phyloP scores from a whole-genome alignment of 2,329 filamentous ascomycete genomes.

The Paraphaeosphaeria minitans region DNA sequence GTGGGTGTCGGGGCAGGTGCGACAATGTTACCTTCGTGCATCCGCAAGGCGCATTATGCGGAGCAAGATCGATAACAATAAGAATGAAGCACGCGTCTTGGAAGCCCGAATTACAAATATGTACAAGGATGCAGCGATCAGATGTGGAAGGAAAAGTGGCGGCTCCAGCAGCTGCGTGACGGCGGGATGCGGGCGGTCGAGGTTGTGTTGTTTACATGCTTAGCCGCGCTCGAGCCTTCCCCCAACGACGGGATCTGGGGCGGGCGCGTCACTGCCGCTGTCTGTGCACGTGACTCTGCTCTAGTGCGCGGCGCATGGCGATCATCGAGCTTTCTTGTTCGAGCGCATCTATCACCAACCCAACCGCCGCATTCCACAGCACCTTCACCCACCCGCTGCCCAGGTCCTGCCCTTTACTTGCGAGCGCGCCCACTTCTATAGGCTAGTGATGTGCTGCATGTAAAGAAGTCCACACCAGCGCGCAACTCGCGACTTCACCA shows the following conservation, averaged over 20 bases:
- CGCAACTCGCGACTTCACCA: conserved; percentile 2
- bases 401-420: background rate
- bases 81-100: conserved; percentile 10
- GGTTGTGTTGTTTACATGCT: conserved; percentile 26
- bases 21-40: conserved; percentile 23
- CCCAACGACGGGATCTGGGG: conserved; percentile 16
- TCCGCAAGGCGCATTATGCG: conserved; percentile 30
- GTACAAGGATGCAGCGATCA: conserved; percentile 31
- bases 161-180: conserved; percentile 18
- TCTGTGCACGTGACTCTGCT: background rate
- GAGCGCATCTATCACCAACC: conserved; percentile 3
- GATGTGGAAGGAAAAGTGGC: conserved; percentile 15
- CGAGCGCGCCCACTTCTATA: background rate
- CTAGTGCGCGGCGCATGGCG: background rate
- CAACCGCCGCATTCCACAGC: background rate
- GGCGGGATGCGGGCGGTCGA: conserved; percentile 10
- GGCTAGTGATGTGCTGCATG: background rate
- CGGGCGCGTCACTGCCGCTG: background rate
- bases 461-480: background rate
- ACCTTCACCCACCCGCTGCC: background rate
- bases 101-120: conserved; percentile 28
- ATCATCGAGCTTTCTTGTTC: conserved; percentile 6
- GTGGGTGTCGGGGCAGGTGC: conserved; percentile 27
- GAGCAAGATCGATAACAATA: conserved; percentile 17
- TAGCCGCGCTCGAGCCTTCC: conserved; percentile 16